Evolutionary conservation across 495 filamentous ascomycete genomes (phyloP), one percentile per base, ranked within the genome.

Genomic region (Acidomyces sp.): DNA sequence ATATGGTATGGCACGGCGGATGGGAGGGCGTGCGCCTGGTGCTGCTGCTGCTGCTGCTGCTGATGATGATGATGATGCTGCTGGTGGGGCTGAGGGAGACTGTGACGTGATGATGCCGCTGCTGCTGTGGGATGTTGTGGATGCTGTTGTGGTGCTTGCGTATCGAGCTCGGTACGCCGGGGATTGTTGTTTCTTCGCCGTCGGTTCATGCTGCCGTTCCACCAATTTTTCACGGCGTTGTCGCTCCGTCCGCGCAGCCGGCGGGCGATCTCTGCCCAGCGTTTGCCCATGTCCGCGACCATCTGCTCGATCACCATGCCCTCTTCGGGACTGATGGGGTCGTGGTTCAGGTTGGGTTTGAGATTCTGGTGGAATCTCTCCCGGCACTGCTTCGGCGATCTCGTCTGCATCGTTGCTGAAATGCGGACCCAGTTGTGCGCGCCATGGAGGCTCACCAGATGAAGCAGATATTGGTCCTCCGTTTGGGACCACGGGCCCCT

Each of bases 171-270:
- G 9, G 28, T 36, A 57, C 60, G 37, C 54, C 65, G 41, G 55
- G 65, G 47, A 61, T 63, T 55, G 59, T 69, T 62, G 50, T 57
- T 65, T 32, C 70, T 64, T 49, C 64, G 62, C 47, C 71, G 61
- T 51, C 87, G 75, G 63, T 95, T 94, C 77, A 84, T 79, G 55
- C 82, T 82, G 24, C 90, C 88, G 61, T 97, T 96, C 84, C 84
- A 95, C 85, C 86, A 96, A 63, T 97, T 97, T 74, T 97, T 97
- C 36, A 97, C 86, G 23, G 84, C 82, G 55, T 97, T 97, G 67
- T 97, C 90, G 64, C 86, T 93, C 51, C 90, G 77, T 46, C 87
- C 88, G 13, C 78, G 72, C 17, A 97, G 72, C 13, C 72, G 66
- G 52, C 90, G 72, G 19, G 90, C 87, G 50, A 97, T 96, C 51